Base-by-base conservation (phyloP, 2,329 filamentous ascomycete species). In the Colletotrichum siamense region DNA sequence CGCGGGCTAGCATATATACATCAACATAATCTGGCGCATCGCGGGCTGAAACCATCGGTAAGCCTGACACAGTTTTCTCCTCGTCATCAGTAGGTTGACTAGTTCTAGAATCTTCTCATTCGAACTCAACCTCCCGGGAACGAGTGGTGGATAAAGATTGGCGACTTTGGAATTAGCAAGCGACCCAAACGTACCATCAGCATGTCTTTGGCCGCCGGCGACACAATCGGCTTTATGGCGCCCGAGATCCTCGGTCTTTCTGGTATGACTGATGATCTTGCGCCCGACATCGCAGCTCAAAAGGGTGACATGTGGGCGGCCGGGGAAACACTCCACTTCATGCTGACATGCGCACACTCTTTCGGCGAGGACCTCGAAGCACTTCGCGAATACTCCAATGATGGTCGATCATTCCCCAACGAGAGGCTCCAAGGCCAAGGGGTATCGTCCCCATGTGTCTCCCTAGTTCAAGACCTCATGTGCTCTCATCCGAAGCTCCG, bases 121-220 rank as follows among this genome's bases (percentile, higher is more conserved):
- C 55, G 36, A 16, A 34, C 57, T 6, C 55, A 70, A 34, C 68
- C 68, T 22, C 68, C 68, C 1, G 57, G 32, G 4, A 32, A 28
- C n/a, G 68, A 70, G 13, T 70, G 68, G 68, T 70, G 68, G 68
- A 59, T 70, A 26, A 70, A 70, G 39, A 62, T 70, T 26, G 68
- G 24, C 68, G 68, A 70, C 36, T 70, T 70, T 24, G 68, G 68
- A 26, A 70, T 70, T 32, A 70, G 68, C 68, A 70, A 63, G 18
- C 34, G 68, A 16, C 57, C 57, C 24, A 49, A 52, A 24, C 36
- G 57, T 28, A 34, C 68, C 9, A 16, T 63, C 36, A 70, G 68
- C 36, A 70, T 70, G 57, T 70, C 68, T 2, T 10, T 52, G 5
- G 68, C 57, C 0, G 68, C 24, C 8, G 57, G 68, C 28, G 57